Evolutionary conservation across 140 eudicot species (phyloP), one percentile per base, ranked within the genome.

Genomic region (Bidens hawaiensis): DNA sequence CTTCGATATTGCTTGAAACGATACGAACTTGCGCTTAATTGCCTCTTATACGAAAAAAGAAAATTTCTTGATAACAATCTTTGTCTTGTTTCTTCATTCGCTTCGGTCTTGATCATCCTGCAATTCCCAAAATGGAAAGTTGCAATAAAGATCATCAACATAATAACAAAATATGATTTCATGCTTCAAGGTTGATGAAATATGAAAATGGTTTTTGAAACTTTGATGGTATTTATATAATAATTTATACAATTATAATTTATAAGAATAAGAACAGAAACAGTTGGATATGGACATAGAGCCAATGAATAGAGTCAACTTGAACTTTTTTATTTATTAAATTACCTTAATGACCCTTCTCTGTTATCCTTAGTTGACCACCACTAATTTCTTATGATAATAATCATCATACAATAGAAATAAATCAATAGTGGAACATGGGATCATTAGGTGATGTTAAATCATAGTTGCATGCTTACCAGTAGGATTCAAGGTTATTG

Each of bases 221-320:
- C 9, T 31, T 38, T 73, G 52, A 2, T 56, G 45, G 50, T 74
- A 74, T 59, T 49, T 74, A 74, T 67, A 66, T n/a, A n/a, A n/a
- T n/a, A n/a, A n/a, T n/a, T n/a, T n/a, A n/a, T n/a, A 71, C 47
- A 24, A 31, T 2, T n/a, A n/a, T n/a, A n/a, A n/a, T n/a, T n/a
- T n/a, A n/a, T n/a, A 34, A 64, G 23, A 55, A 51, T 7, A 16
- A 67, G 57, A 41, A 74, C 58, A 58, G 36, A 66, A 49, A 66
- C 74, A 74, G 79, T 74, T 74, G 73, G 79, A 48, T 61, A 59
- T 36, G 49, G 63, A 46, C 68, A 59, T 61, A 50, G 69, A 66
- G 58, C 43, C 69, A 59, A 34, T 74, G 74, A 30, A 74, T 50
- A 74, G 24, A 66, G 60, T 60, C 54, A 74, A 60, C 50, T 12